A percentile compares a stretch with the other conserved stretches of the same genome.
These are phyloP conservation scores for Rhododendron molle DNA, from an alignment of 148 eudicot genomes.

Conservation along the genomic window DNA sequence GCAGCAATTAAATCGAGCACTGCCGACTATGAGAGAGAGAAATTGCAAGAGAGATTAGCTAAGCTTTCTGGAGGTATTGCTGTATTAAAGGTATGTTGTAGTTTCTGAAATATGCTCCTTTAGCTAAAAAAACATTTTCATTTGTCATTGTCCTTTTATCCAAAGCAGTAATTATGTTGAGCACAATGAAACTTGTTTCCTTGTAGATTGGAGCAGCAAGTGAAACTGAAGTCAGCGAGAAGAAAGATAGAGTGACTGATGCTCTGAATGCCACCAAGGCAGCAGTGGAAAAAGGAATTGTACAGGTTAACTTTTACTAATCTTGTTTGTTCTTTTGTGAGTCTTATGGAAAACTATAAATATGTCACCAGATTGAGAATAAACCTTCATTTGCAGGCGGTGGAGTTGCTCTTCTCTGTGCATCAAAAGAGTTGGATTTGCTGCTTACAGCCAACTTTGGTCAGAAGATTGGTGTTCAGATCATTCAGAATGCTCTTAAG, in stretches of 20 bases:
- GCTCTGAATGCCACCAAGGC: constrained; percentile 97
- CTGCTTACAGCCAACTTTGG: constrained; percentile 48
- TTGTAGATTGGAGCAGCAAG: constrained; percentile 93
- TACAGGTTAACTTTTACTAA: constrained; percentile 45
- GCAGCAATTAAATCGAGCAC: constrained; percentile 61
- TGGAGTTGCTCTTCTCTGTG: constrained; percentile 61
- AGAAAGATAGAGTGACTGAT: constrained; percentile 96
- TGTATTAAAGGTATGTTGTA: constrained; percentile 58
- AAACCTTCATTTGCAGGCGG: constrained; percentile 29
- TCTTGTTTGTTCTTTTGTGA: not conserved
- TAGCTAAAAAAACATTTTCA: too few relatives aligned
- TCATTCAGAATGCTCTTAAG: constrained; percentile 50
- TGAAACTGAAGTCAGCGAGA: constrained; percentile 93
- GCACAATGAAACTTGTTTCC: not conserved
- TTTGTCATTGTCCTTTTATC: not conserved
- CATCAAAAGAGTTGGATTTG: constrained; percentile 43
- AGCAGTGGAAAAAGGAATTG: constrained; percentile 95
- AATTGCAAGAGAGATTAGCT: constrained; percentile 83
- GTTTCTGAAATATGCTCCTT: not conserved
- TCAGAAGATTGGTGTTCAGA: constrained; percentile 56
- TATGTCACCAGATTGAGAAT: not conserved
- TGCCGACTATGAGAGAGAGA: constrained; percentile 92
- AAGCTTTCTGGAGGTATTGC: constrained; percentile 97
- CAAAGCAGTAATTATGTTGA: not conserved
- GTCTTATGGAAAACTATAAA: not conserved